Evolutionary conservation across 2,329 filamentous ascomycete genomes (phyloP).

Genomic region (Ascochyta pisi): DNA sequence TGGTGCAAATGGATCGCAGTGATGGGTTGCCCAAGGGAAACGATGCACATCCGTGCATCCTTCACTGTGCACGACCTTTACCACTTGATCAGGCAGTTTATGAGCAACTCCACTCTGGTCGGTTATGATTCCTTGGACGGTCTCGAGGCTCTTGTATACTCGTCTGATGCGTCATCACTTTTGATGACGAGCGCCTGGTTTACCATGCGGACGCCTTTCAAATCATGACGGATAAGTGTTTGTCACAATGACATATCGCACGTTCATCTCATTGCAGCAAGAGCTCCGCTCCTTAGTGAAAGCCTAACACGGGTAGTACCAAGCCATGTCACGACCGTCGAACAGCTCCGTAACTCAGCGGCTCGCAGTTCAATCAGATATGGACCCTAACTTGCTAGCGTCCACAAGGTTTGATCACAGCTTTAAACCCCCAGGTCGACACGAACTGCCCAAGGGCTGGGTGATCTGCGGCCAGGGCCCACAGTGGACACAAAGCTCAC

Average conservation of each 20-base stretch:
- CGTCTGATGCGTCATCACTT: not conserved
- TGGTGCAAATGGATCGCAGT: not conserved
- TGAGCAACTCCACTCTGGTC: not conserved
- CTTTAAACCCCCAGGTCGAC: not conserved
- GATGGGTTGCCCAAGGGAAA: not conserved
- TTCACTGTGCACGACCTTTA: not conserved
- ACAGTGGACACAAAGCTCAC: constrained; percentile 23
- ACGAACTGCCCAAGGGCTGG: constrained; percentile 7
- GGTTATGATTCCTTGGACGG: not conserved
- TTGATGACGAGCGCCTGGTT: not conserved
- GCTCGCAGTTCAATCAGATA: constrained; percentile 11
- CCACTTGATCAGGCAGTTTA: not conserved
- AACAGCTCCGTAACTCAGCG: constrained; percentile 2
- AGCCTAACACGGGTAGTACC: not conserved
- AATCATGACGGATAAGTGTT: constrained; percentile 5
- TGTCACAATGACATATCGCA: constrained; percentile 15
- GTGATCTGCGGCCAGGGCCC: constrained; percentile 32
- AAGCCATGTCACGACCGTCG: not conserved
- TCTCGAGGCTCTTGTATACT: not conserved
- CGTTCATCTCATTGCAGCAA: constrained; percentile 21
- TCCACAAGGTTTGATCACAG: not conserved
- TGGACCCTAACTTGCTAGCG: not conserved
- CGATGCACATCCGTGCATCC: not conserved
- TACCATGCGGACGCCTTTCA: not conserved
- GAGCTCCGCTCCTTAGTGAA: constrained; percentile 15